Percentiles rank a stretch among this genome's conserved stretches.
phyloP scores from a whole-genome alignment of 148 eudicot species.

The Rhododendron griersonianum region DNA sequence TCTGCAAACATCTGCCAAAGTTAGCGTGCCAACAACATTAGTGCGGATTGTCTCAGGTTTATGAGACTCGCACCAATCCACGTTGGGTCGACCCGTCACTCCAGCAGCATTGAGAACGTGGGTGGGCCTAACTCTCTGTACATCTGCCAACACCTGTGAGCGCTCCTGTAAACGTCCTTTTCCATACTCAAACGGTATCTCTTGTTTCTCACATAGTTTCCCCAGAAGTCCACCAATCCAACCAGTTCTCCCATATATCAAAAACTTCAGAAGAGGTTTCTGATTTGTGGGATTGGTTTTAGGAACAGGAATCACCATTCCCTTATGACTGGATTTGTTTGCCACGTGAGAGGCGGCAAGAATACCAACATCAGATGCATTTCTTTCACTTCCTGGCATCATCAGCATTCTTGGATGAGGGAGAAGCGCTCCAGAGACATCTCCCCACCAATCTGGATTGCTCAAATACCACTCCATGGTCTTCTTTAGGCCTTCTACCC shows the following conservation, averaged over 20 bases:
- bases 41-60: background rate
- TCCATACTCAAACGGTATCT: constrained; percentile 23
- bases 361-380: background rate
- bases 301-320: constrained; percentile 8
- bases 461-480: constrained; percentile 17
- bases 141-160: constrained; percentile 15
- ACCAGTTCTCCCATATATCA: constrained; percentile 25
- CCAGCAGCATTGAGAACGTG: constrained; percentile 28
- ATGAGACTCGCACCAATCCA: constrained; percentile 26
- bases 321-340: background rate
- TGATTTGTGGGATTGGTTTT: background rate
- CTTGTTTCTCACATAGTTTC: constrained; percentile 23
- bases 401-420: constrained; percentile 20
- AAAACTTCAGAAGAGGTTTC: constrained; percentile 13
- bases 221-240: constrained; percentile 27
- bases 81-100: constrained; percentile 20
- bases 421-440: constrained; percentile 16
- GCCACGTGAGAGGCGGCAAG: background rate
- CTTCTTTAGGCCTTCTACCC: constrained; percentile 18
- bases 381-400: constrained; percentile 15
- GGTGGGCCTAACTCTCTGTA: constrained; percentile 15
- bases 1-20: constrained; percentile 5
- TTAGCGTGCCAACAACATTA: background rate
- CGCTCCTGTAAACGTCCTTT: constrained; percentile 18
- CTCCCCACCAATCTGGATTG: constrained; percentile 23